These are phyloP conservation scores for Scortechinia acanthostroma DNA, from an alignment of 2,329 filamentous ascomycete genomes.

Conservation along the genomic window DNA sequence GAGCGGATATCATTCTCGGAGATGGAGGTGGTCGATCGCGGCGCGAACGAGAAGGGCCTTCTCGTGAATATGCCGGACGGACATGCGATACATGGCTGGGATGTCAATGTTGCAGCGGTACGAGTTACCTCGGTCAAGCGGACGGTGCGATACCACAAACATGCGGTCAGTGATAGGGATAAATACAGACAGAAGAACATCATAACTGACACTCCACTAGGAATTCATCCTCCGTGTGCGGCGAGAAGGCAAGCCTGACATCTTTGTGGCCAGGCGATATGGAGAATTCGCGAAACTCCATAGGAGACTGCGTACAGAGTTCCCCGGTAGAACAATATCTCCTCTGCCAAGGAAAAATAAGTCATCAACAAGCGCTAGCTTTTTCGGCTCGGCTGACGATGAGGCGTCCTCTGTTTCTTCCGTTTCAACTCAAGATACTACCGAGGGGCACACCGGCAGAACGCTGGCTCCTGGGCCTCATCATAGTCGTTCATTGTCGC, in stretches of 20 bases:
- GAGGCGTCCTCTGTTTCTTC: conserved; percentile 77
- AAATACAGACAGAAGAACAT: no score
- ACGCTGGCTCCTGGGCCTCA: conserved; percentile 21
- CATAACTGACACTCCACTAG: conserved; percentile 28
- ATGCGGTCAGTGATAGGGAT: conserved; percentile 63
- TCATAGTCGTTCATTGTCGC: conserved; percentile 13
- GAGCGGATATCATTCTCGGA: conserved; percentile 94
- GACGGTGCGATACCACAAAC: conserved; percentile 81
- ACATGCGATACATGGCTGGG: conserved; percentile 90
- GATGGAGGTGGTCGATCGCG: conserved; percentile 89
- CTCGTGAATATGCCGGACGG: conserved; percentile 83
- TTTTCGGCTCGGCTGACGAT: conserved; percentile 37
- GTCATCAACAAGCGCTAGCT: conserved; percentile 34
- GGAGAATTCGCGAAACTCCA: conserved; percentile 79
- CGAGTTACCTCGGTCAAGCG: conserved; percentile 74
- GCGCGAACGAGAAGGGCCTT: conserved; percentile 84
- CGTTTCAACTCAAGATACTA: conserved; percentile 56
- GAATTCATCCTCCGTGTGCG: conserved; percentile 88
- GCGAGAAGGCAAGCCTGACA: conserved; percentile 65
- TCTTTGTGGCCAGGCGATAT: conserved; percentile 78
- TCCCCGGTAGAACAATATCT: conserved; percentile 84
- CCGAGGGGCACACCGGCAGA: conserved; percentile 17
- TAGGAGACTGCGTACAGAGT: conserved; percentile 71
- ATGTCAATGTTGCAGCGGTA: conserved; percentile 89
- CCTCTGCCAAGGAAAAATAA: conserved; percentile 89